These are phyloP conservation scores for Leccinum angustisporum DNA, from an alignment of 1,284 basidiomycete species.

Conservation along the genomic window DNA sequence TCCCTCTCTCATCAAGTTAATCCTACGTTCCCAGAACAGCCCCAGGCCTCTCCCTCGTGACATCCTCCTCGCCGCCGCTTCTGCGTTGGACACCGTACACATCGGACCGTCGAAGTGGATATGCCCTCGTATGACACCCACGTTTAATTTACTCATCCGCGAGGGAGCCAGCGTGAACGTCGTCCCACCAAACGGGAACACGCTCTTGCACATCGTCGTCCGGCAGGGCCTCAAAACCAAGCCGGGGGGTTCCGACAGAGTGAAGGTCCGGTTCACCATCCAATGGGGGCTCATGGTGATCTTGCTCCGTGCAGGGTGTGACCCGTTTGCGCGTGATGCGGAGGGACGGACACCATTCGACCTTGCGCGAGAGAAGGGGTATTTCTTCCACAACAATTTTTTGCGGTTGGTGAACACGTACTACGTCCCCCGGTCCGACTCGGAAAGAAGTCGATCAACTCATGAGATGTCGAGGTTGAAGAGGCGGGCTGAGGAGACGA, in stretches of 20 bases:
- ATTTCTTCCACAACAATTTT: neutral
- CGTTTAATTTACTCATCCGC: neutral
- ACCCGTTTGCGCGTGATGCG: neutral
- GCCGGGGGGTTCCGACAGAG: neutral
- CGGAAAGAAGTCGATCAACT: neutral
- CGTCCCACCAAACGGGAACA: conserved; percentile 5
- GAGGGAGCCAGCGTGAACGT: conserved; percentile 4
- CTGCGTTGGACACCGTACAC: neutral
- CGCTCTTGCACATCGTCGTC: conserved; percentile 1
- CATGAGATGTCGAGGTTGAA: neutral
- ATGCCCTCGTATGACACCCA: neutral
- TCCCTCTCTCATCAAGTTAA: conserved; percentile 1
- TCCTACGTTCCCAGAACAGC: neutral
- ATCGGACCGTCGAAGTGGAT: neutral
- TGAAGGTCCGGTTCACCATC: neutral
- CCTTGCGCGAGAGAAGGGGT: conserved; percentile 2
- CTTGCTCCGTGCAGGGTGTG: conserved; percentile 3
- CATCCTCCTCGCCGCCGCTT: conserved; percentile 1
- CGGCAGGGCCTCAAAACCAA: neutral
- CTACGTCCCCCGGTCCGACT: neutral
- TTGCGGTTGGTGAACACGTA: neutral
- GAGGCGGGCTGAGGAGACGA: neutral
- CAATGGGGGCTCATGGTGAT: neutral
- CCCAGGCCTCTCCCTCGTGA: neutral
- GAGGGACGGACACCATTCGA: conserved; percentile 4